Conservation (phyloP, 176 grass and related monocot species). For the barley (Hordeum vulgare) region MorexV3_pseudomolecules_assembly NC_058520.1:520714102-520714601, state of each 20-base stretch:
- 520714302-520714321: slow-evolving; percentile 45
- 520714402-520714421: slow-evolving; percentile 42
- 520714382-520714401: slow-evolving; percentile 29
- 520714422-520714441: slow-evolving; percentile 47
- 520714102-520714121: slow-evolving; percentile 60
- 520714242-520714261: slow-evolving; percentile 62
- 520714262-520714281: slow-evolving; percentile 41
- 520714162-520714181: slow-evolving; percentile 58
- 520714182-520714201: slow-evolving; percentile 45
- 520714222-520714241: slow-evolving; percentile 67
- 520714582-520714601: slow-evolving; percentile 26
- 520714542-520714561: slow-evolving; percentile 20
- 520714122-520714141: slow-evolving; percentile 48
- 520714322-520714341: slow-evolving; percentile 61
- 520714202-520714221: slow-evolving; percentile 58
- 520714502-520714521: slow-evolving; percentile 33
- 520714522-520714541: slow-evolving; percentile 21
- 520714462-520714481: slow-evolving; percentile 44
- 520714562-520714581: slow-evolving; percentile 21
- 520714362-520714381: slow-evolving; percentile 49
- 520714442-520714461: slow-evolving; percentile 51
- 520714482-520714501: slow-evolving; percentile 31
- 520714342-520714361: slow-evolving; percentile 52
- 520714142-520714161: slow-evolving; percentile 60
- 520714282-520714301: slow-evolving; percentile 41